Conservation (phyloP, 2,329 filamentous ascomycete species). For the Fusarium circinatum region DNA sequence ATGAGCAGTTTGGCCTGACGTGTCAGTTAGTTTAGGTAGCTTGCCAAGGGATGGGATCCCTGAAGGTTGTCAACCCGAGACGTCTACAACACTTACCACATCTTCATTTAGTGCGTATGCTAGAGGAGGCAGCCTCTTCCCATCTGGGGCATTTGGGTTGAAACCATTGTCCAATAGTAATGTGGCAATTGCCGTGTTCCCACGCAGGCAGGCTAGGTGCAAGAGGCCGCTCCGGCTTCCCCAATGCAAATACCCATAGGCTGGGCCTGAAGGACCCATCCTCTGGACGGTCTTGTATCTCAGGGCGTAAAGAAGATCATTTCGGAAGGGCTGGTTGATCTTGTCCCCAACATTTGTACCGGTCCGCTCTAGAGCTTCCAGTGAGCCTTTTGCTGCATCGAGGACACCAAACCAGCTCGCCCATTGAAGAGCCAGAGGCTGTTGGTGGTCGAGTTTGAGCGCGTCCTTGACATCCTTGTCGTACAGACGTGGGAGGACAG, state of each 20-base stretch:
- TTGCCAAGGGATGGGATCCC: background rate
- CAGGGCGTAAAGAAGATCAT: slow-evolving; percentile 6
- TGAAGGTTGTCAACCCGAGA: background rate
- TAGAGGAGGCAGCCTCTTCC: slow-evolving; percentile 5
- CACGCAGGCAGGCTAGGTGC: slow-evolving; percentile 31
- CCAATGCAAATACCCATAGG: slow-evolving; percentile 23
- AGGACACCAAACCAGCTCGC: slow-evolving; percentile 33
- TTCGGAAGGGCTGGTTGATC: slow-evolving; percentile 14
- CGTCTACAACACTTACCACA: slow-evolving; percentile 17
- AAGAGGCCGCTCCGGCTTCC: slow-evolving; percentile 16
- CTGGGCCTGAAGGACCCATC: background rate
- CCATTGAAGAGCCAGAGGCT: slow-evolving; percentile 28
- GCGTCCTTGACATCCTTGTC: slow-evolving; percentile 12
- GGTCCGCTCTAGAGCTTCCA: slow-evolving; percentile 1
- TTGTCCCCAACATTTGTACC: slow-evolving; percentile 1
- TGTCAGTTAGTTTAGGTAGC: slow-evolving; percentile 4
- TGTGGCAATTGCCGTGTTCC: slow-evolving; percentile 26
- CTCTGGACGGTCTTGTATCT: slow-evolving; percentile 5
- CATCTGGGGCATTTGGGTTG: slow-evolving; percentile 10
- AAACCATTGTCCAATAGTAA: slow-evolving; percentile 13
- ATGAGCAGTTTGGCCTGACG: slow-evolving; percentile 19
- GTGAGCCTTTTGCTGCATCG: slow-evolving; percentile 12
- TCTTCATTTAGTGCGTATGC: slow-evolving; percentile 25
- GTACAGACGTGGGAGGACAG: slow-evolving; percentile 18
- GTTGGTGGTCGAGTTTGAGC: background rate